phyloP scores from a whole-genome alignment of 441 rosid genomes.

The Heliophila coronopifolia region DNA sequence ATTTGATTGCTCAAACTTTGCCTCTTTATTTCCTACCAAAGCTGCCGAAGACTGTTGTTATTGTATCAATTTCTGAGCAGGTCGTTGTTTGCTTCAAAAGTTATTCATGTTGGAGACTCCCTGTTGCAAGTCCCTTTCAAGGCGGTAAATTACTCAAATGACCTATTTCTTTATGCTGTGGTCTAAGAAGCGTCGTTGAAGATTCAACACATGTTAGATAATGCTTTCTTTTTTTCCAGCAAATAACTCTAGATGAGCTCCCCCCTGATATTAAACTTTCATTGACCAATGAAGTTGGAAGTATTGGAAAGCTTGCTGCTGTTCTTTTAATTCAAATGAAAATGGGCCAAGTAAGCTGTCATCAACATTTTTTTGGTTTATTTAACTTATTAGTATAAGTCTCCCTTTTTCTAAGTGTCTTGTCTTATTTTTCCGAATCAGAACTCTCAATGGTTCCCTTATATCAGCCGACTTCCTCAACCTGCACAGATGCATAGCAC shows the following conservation, averaged over 20 bases:
- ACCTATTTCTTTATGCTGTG: background rate
- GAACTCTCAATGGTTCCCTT: conserved; percentile 72
- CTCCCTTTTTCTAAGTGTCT: conserved; percentile 11
- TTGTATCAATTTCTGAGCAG: conserved; percentile 33
- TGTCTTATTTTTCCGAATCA: conserved; percentile 27
- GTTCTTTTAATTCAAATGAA: conserved; percentile 44
- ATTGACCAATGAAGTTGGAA: conserved; percentile 39
- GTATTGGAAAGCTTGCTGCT: conserved; percentile 56
- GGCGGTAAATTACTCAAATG: conserved; percentile 33
- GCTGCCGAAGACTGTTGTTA: too few relatives aligned
- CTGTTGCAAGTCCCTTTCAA: conserved; percentile 59
- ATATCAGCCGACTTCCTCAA: conserved; percentile 60
- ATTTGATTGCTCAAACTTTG: background rate
- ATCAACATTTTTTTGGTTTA: background rate
- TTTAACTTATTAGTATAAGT: background rate
- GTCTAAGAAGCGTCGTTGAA: background rate
- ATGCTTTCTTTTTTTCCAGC: conserved; percentile 37
- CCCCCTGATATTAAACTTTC: conserved; percentile 37
- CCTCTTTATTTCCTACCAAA: too few relatives aligned
- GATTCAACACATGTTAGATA: background rate
- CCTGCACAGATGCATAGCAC: conserved; percentile 57
- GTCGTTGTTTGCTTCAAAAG: conserved; percentile 54
- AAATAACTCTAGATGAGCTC: conserved; percentile 53
- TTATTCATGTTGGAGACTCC: conserved; percentile 57
- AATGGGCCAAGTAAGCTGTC: conserved; percentile 43